Evolutionary conservation across 352 stramenopile species (phyloP).

Genomic region (Phytophthora sp.): DNA sequence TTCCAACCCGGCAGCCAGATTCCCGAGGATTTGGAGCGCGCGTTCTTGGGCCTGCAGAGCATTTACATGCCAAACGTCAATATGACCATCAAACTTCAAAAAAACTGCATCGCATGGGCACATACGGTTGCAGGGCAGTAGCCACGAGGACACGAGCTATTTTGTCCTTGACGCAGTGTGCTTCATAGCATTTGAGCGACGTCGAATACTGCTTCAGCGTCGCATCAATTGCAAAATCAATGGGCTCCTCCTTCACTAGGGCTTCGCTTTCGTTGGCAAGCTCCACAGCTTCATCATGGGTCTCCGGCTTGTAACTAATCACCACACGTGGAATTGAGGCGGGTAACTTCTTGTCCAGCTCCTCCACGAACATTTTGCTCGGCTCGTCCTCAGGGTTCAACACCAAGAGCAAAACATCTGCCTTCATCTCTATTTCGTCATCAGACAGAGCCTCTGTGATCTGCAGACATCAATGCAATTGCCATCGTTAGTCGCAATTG

Average conservation of each 20-base stretch:
- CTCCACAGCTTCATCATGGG: constrained; percentile 15
- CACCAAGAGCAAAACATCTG: constrained; percentile 75
- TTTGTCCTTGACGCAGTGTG: constrained; percentile 42
- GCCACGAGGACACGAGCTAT: constrained; percentile 47
- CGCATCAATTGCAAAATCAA: constrained; percentile 56
- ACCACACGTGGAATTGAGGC: constrained; percentile 63
- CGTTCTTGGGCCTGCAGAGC: constrained; percentile 51
- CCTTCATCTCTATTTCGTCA: constrained; percentile 72
- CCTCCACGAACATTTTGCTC: constrained; percentile 55
- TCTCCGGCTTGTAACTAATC: constrained; percentile 55
- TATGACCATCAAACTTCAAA: background rate
- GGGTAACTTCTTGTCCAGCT: constrained; percentile 61
- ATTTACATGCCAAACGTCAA: constrained; percentile 4
- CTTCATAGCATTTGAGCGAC: constrained; percentile 50
- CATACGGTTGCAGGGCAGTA: constrained; percentile 62
- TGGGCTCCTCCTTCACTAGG: constrained; percentile 21
- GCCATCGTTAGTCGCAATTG: background rate
- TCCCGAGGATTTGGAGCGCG: constrained; percentile 45
- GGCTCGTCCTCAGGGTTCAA: constrained; percentile 60
- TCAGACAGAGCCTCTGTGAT: constrained; percentile 68
- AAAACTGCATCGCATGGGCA: constrained; percentile 8
- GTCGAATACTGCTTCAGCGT: constrained; percentile 57
- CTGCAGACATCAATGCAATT: constrained; percentile 28
- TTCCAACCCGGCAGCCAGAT: constrained; percentile 32
- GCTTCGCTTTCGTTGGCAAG: constrained; percentile 25